phyloP scores from a whole-genome alignment of 257 asterid species.

The Nicotiana tomentosiformis region DNA sequence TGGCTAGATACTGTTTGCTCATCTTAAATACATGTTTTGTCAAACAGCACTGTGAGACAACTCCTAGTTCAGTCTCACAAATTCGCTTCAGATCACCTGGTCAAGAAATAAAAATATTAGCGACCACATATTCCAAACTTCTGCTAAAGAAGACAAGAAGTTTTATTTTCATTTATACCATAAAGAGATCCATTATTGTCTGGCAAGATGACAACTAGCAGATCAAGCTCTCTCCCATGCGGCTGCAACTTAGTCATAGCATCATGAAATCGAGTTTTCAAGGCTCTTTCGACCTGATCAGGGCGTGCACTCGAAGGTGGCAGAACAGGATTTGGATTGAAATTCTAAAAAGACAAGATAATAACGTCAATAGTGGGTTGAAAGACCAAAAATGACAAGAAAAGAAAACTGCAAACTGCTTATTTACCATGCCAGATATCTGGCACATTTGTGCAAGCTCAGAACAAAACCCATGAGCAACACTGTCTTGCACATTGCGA shows the following conservation, averaged over 20 bases:
- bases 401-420: background rate
- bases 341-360: constrained; percentile 38
- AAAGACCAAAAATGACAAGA: background rate
- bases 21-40: constrained; percentile 74
- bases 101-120: background rate
- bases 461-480: constrained; percentile 61
- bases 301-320: constrained; percentile 65
- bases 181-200: constrained; percentile 95
- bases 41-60: constrained; percentile 93
- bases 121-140: background rate
- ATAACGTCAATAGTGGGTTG: background rate
- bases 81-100: constrained; percentile 86
- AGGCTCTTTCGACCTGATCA: constrained; percentile 77
- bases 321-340: constrained; percentile 68
- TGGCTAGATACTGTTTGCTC: constrained; percentile 90
- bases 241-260: constrained; percentile 54
- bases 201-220: constrained; percentile 77
- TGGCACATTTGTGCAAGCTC: constrained; percentile 94
- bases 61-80: constrained; percentile 96
- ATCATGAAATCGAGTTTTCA: constrained; percentile 68
- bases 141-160: background rate
- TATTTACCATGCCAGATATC: constrained; percentile 86
- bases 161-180: constrained; percentile 39
- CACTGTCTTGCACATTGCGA: constrained; percentile 61
- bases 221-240: constrained; percentile 72